Conservation (phyloP, 106 monocot species). For the Dendrobium catenatum region DNA sequence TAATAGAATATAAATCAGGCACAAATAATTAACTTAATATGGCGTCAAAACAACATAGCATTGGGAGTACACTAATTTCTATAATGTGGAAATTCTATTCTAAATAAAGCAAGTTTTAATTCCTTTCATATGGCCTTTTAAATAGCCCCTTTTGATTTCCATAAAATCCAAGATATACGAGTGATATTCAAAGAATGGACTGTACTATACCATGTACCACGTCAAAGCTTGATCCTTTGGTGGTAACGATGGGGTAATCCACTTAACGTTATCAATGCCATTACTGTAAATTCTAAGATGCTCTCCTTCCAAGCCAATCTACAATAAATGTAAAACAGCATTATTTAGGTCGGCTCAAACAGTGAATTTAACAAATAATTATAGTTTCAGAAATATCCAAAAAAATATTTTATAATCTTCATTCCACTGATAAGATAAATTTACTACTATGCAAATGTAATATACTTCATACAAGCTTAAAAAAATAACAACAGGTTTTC, state of each 20-base stretch:
- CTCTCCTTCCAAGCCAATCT: constrained; percentile 93
- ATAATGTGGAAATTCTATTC: background rate
- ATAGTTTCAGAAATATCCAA: background rate
- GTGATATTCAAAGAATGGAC: background rate
- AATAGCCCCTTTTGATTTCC: no score
- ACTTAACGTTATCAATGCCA: constrained; percentile 32
- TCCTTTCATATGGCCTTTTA: background rate
- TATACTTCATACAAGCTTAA: background rate
- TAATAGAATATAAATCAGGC: background rate
- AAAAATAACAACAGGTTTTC: background rate
- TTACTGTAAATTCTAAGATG: constrained; percentile 41
- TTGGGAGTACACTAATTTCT: background rate
- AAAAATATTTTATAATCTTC: background rate
- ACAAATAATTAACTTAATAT: background rate
- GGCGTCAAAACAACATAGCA: background rate
- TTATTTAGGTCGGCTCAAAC: background rate
- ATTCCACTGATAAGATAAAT: background rate
- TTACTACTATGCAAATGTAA: background rate
- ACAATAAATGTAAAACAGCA: background rate
- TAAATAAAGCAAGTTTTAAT: background rate
- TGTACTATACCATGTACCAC: constrained; percentile 83
- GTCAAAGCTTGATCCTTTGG: constrained; percentile 81
- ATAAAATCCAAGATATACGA: background rate
- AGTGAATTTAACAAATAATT: background rate
- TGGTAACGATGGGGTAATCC: constrained; percentile 39